Base-by-base conservation (phyloP, 2,329 filamentous ascomycete genomes). In the Aspergillus fumigatiaffinis region DNA sequence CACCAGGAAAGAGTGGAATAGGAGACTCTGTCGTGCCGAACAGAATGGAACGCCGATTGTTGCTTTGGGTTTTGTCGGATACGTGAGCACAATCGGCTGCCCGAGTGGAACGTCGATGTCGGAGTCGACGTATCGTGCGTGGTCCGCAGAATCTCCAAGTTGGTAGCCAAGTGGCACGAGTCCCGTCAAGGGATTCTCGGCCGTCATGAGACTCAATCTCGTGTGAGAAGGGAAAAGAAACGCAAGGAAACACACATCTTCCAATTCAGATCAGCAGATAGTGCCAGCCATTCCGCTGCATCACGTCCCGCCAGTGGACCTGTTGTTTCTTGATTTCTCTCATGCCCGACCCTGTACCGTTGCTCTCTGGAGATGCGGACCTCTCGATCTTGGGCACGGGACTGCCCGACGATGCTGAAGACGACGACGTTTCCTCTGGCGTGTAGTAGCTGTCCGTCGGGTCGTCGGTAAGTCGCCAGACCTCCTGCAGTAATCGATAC, bases 231-330 rank as follows among this genome's bases (percentile, higher is more conserved):
- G 35, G 55, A 21, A 20, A 46, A 44, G 26, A 26, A 53, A 42
- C 42, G 35, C 42, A 53, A 50, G 21, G 48, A 25, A 46, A 46
- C n/a, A 46, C n/a, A 17, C 3, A 23, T 47, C n/a, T 35, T 28
- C 38, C 10, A 25, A 42, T 47, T 79, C 78, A 96, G 77, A 97
- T 92, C 75, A 97, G 84, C 75, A 97, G 82, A 79, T 91, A 94
- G 73, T 96, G 91, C 92, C 91, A 96, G 66, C 86, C 86, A 79
- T 93, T 94, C 78, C 88, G 85, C 77, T 85, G 86, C 92, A 97
- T 96, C 72, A 93, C 85, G 77, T 96, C 90, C 79, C 93, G 84
- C 93, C 93, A 97, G 86, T 92, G 92, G 76, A 96, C 85, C 78
- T 88, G 88, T 71, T 85, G 87, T 66, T 56, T 63, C 54, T 68